Percentiles rank a stretch among this genome's conserved stretches.
Evolutionary conservation across 1,284 basidiomycete genomes (phyloP).

Genomic region (Trichosporon coremiiforme): DNA sequence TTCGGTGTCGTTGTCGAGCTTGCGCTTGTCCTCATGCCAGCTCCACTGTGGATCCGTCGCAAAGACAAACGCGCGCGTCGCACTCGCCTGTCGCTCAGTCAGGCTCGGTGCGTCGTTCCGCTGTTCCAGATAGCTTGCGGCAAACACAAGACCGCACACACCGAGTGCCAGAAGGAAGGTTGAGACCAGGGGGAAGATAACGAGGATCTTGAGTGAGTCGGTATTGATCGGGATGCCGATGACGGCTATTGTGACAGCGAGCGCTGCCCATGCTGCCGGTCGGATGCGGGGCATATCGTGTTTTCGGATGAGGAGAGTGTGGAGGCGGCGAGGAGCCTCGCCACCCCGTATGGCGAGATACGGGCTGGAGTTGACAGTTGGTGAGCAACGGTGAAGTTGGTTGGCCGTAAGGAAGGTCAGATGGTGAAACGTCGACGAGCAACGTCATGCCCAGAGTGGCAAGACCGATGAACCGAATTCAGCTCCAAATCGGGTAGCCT

Average conservation of each 20-base stretch:
- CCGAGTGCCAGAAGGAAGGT: conserved; percentile 2
- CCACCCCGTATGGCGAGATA: conserved; percentile 2
- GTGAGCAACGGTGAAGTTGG: not conserved
- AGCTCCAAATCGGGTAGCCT: not conserved
- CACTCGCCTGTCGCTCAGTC: conserved; percentile 18
- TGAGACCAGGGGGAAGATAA: conserved; percentile 13
- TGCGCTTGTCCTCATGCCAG: not conserved
- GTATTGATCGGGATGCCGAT: not conserved
- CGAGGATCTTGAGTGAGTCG: not conserved
- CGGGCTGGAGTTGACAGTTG: not conserved
- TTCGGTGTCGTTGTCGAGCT: not conserved
- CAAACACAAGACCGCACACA: not conserved
- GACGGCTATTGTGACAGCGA: not conserved
- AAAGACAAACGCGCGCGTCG: conserved; percentile 22
- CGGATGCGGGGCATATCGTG: not conserved
- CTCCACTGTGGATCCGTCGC: conserved; percentile 14
- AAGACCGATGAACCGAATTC: not conserved
- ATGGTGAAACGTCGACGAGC: not conserved
- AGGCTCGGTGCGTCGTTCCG: conserved; percentile 4
- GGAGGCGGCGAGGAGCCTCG: conserved; percentile 19
- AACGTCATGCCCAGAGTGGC: conserved; percentile 19
- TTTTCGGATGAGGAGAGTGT: not conserved
- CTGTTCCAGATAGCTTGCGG: conserved; percentile 14
- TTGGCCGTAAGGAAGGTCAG: not conserved
- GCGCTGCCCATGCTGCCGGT: not conserved